Percentiles rank a stretch among this genome's conserved stretches.
phyloP scores from a whole-genome alignment of 1,284 basidiomycete genomes.

The Fomitopsis betulina region DNA sequence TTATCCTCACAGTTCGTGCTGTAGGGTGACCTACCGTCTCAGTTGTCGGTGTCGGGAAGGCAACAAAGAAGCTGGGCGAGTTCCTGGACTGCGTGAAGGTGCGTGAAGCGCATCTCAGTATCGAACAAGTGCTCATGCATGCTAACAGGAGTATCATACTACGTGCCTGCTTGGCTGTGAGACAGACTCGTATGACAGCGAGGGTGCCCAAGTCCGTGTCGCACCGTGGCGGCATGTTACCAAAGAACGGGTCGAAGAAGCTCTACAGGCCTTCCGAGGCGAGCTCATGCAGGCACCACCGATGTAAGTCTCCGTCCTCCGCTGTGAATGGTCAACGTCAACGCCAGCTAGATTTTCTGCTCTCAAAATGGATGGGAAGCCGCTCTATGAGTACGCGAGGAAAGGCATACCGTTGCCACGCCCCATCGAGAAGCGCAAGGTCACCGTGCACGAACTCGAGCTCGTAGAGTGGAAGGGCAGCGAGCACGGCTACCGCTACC shows the following conservation, averaged over 20 bases:
- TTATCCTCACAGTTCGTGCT: constrained; percentile 9
- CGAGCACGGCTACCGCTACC: constrained; percentile 68
- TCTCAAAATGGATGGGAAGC: constrained; percentile 96
- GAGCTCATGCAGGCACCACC: constrained; percentile 89
- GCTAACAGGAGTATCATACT: constrained; percentile 79
- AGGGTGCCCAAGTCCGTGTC: constrained; percentile 73
- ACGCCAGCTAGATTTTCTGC: constrained; percentile 79
- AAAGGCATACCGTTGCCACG: constrained; percentile 87
- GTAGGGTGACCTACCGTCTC: constrained; percentile 8
- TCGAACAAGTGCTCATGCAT: constrained; percentile 6
- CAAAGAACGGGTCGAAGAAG: constrained; percentile 65
- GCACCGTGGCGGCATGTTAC: constrained; percentile 87
- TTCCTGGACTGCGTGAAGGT: constrained; percentile 95
- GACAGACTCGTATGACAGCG: constrained; percentile 92
- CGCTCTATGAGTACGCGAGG: constrained; percentile 95
- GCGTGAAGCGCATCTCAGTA: constrained; percentile 11
- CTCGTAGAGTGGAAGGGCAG: constrained; percentile 67
- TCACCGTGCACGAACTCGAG: constrained; percentile 78
- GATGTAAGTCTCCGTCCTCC: constrained; percentile 54
- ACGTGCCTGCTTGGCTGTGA: constrained; percentile 92
- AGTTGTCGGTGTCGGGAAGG: constrained; percentile 91
- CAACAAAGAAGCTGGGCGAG: constrained; percentile 82
- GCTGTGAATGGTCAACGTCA: not conserved
- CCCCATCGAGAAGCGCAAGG: constrained; percentile 85
- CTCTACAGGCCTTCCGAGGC: constrained; percentile 79